Conservation (phyloP, 2,329 filamentous ascomycete genomes). For the Teratosphaeria pseudoeucalypti region DNA sequence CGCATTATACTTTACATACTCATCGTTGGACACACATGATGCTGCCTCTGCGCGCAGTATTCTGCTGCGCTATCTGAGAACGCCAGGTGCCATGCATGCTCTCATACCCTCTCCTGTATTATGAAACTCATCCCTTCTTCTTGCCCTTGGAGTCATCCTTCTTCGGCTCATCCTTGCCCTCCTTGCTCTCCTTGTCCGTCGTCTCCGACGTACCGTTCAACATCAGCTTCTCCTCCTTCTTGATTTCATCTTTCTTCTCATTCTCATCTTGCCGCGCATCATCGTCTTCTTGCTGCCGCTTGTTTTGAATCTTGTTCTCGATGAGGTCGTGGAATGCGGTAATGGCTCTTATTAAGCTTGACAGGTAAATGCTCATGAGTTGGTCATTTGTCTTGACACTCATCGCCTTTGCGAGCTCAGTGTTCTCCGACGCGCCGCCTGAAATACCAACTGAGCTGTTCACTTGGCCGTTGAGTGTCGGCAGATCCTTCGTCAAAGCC, state of each 20-base stretch:
- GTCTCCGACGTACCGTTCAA: conserved; percentile 45
- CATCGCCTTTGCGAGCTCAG: conserved; percentile 90
- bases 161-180: conserved; percentile 31
- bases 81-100: conserved; percentile 5
- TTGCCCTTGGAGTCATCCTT: conserved; percentile 40
- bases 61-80: conserved; percentile 11
- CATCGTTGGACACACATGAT: conserved; percentile 1
- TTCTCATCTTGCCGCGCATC: conserved; percentile 64
- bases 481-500: conserved; percentile 53
- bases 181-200: conserved; percentile 38
- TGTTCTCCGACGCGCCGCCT: conserved; percentile 49
- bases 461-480: conserved; percentile 38
- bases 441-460: conserved; percentile 48
- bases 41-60: conserved; percentile 1
- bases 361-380: conserved; percentile 95
- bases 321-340: conserved; percentile 98
- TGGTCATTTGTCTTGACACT: conserved; percentile 99
- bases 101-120: conserved; percentile 29
- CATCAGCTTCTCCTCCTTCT: conserved; percentile 57
- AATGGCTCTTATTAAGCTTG: conserved; percentile 91
- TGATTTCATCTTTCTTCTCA: conserved; percentile 46
- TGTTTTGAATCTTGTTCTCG: conserved; percentile 99
- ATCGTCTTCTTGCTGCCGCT: conserved; percentile 92
- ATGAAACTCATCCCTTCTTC: conserved; percentile 32
- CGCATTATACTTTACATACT: conserved; percentile 9